Evolutionary conservation across 768 basidiomycete species (phyloP).

Genomic region (Chiua virens): DNA sequence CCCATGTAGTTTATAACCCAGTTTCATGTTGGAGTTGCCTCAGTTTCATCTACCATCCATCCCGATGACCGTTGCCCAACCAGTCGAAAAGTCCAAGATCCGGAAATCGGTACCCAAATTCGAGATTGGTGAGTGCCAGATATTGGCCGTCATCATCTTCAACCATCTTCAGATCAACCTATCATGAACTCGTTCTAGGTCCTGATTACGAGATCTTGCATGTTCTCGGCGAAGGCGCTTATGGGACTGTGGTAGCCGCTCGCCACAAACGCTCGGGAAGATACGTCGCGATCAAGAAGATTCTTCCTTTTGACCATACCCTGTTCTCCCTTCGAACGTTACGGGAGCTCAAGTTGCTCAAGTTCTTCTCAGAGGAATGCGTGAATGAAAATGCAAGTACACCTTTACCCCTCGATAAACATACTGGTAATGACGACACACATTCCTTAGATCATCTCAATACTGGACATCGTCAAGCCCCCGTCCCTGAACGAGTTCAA

Average conservation of each 20-base stretch:
- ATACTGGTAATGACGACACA: constrained; percentile 4
- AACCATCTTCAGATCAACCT: constrained; percentile 1
- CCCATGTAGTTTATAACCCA: constrained; percentile 1
- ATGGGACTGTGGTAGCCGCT: constrained; percentile 89
- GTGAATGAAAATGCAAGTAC: constrained; percentile 73
- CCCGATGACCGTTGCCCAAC: constrained; percentile 5
- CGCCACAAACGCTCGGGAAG: constrained; percentile 77
- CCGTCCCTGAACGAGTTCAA: constrained; percentile 72
- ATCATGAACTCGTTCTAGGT: constrained; percentile 45
- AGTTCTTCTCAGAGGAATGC: constrained; percentile 79
- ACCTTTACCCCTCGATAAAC: not conserved
- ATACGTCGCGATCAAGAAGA: constrained; percentile 94
- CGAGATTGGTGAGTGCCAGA: constrained; percentile 53
- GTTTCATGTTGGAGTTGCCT: not conserved
- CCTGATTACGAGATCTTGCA: constrained; percentile 74
- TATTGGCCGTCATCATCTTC: not conserved
- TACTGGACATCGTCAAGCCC: constrained; percentile 89
- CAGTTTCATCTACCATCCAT: not conserved
- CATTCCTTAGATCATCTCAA: constrained; percentile 74
- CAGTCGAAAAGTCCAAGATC: constrained; percentile 38
- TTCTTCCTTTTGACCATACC: constrained; percentile 92
- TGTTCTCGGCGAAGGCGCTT: constrained; percentile 82
- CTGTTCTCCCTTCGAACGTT: constrained; percentile 88
- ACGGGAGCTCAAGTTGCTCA: constrained; percentile 87
- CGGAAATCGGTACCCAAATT: constrained; percentile 72